Conservation (phyloP, 179 eudicot species). For the Drosera spatulata region DNA sequence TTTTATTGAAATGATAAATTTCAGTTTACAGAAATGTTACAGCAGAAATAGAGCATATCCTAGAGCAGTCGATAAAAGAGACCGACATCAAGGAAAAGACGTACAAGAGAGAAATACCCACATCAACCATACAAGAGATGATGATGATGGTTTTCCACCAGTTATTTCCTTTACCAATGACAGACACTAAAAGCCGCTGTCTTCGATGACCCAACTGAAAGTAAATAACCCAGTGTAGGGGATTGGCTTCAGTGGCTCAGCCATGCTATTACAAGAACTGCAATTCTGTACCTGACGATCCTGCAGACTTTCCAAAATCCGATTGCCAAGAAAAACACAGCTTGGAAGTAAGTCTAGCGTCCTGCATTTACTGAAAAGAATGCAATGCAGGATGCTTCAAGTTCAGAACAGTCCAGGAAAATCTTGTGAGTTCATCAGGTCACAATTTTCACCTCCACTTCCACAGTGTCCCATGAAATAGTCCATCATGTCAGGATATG, state of each 20-base stretch:
- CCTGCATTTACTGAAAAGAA: slow-evolving; percentile 1
- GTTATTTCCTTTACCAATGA: slow-evolving; percentile 14
- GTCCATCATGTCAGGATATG: slow-evolving; percentile 34
- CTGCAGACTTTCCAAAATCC: not conserved
- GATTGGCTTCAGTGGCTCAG: not conserved
- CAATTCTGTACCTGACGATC: not conserved
- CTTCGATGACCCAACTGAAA: slow-evolving; percentile 18
- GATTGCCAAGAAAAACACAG: not conserved
- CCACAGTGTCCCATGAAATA: slow-evolving; percentile 33
- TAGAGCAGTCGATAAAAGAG: slow-evolving; percentile 33
- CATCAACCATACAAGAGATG: not conserved
- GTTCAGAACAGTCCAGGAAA: slow-evolving; percentile 30
- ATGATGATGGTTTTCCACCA: not conserved
- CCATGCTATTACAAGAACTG: not conserved
- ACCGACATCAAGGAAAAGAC: slow-evolving; percentile 11
- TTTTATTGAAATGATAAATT: too few relatives aligned
- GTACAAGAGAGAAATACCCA: not conserved
- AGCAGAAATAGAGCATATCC: slow-evolving; percentile 7
- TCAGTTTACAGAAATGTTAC: not conserved
- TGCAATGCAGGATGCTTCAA: slow-evolving; percentile 4
- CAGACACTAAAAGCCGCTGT: slow-evolving; percentile 50
- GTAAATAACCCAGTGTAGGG: slow-evolving; percentile 7
- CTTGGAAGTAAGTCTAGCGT: slow-evolving; percentile 4
- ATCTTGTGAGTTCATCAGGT: slow-evolving; percentile 22
- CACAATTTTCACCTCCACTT: slow-evolving; percentile 40